Evolutionary conservation across 768 basidiomycete genomes (phyloP).

Genomic region (Saitozyma podzolica): DNA sequence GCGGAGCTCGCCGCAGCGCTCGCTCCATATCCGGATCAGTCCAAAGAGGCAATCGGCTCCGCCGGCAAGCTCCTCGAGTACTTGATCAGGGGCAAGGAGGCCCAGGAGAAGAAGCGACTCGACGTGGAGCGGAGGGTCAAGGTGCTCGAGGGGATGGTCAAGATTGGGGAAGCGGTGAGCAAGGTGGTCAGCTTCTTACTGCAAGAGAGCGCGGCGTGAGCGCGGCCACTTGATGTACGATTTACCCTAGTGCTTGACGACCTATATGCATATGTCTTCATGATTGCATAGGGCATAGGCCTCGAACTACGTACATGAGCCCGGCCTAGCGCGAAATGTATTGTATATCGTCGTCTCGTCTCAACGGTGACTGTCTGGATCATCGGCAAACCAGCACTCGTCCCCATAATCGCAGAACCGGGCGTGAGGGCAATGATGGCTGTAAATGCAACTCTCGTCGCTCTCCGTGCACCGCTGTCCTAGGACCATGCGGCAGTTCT

Average conservation of each 20-base stretch:
- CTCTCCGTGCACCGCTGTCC: no score
- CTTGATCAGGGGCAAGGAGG: constrained; percentile 33
- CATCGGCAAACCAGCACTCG: no score
- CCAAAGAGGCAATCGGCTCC: constrained; percentile 32
- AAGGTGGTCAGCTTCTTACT: constrained; percentile 43
- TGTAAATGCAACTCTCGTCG: no score
- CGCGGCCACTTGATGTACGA: no score
- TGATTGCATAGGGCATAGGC: background rate
- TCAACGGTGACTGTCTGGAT: no score
- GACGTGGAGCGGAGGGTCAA: constrained; percentile 42
- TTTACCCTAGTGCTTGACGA: no score
- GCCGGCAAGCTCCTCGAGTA: constrained; percentile 35
- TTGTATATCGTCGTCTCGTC: background rate
- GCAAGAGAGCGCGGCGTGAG: constrained; percentile 17
- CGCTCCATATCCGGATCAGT: constrained; percentile 28
- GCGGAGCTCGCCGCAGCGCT: constrained; percentile 24
- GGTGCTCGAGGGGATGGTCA: constrained; percentile 47
- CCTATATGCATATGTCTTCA: background rate
- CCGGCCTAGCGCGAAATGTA: background rate
- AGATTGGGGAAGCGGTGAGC: constrained; percentile 41
- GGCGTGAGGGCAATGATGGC: no score
- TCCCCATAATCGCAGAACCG: no score
- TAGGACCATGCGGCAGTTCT: no score
- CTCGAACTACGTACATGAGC: no score
- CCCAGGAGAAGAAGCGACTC: constrained; percentile 41